These are phyloP conservation scores for Mentha longifolia DNA, from an alignment of 257 asterid species.

Conservation along the genomic window DNA sequence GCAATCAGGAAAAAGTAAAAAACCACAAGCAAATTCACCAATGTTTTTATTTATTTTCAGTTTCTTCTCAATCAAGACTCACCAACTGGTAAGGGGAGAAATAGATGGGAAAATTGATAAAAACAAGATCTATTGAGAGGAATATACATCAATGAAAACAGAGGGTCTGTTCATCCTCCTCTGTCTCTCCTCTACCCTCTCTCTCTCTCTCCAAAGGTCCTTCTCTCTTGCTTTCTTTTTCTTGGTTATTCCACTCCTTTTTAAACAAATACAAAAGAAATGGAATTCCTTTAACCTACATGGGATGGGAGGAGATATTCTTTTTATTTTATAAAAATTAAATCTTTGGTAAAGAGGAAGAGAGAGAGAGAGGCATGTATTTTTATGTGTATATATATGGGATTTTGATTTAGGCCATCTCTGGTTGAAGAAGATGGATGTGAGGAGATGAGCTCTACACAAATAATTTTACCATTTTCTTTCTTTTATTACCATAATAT, in stretches of 20 bases:
- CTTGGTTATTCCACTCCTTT: constrained; percentile 57
- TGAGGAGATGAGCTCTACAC: constrained; percentile 33
- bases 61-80: constrained; percentile 27
- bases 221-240: constrained; percentile 43
- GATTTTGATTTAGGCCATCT: constrained; percentile 33
- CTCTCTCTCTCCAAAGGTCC: constrained; percentile 41
- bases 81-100: constrained; percentile 46
- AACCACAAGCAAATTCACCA: constrained; percentile 4
- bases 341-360: constrained; percentile 23
- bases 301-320: constrained; percentile 38
- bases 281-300: constrained; percentile 44
- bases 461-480: background rate
- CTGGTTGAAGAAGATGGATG: constrained; percentile 39
- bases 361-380: background rate
- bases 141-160: constrained; percentile 58
- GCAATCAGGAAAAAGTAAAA: constrained; percentile 32
- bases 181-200: constrained; percentile 44
- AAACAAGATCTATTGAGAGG: constrained; percentile 77
- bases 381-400: constrained; percentile 6
- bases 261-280: constrained; percentile 45
- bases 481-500: background rate
- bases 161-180: constrained; percentile 65
- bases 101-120: constrained; percentile 42
- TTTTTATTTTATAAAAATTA: constrained; percentile 19
- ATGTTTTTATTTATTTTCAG: constrained; percentile 16